These are phyloP conservation scores for Camelina sativa DNA, from an alignment of 345 rosid genomes.

Conservation along the genomic window DNA sequence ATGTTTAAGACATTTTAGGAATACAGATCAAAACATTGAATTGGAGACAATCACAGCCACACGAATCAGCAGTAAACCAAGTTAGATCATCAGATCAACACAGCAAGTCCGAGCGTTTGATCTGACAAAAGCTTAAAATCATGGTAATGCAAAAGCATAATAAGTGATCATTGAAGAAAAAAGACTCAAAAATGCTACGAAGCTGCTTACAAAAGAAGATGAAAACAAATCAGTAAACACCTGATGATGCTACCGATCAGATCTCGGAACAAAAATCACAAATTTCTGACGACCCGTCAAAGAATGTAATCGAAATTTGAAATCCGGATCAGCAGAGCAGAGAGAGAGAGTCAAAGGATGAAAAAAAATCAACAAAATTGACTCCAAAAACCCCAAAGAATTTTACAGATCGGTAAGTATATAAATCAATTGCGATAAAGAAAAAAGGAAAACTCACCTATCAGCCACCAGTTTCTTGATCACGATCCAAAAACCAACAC, in stretches of 20 bases:
- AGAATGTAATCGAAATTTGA: conserved; percentile 15
- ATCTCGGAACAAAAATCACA: conserved; percentile 20
- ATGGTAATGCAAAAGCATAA: conserved; percentile 11
- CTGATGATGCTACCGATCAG: conserved; percentile 1
- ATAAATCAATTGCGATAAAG: not conserved
- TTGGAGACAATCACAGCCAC: not conserved
- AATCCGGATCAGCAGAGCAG: conserved; percentile 34
- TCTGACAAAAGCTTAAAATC: not conserved
- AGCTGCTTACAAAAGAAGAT: conserved; percentile 21
- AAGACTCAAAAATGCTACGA: conserved; percentile 28
- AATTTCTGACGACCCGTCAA: conserved; percentile 16
- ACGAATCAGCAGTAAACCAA: conserved; percentile 11
- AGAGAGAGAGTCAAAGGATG: not conserved
- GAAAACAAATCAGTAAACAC: not conserved
- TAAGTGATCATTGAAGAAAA: conserved; percentile 12
- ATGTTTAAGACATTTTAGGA: not conserved
- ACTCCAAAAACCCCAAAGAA: conserved; percentile 1
- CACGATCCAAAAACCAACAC: conserved; percentile 31
- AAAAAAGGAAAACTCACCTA: conserved; percentile 18
- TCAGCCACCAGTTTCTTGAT: conserved; percentile 34
- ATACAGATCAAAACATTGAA: too few species aligned
- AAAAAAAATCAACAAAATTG: not conserved
- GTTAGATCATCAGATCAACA: conserved; percentile 29
- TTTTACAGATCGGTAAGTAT: conserved; percentile 25
- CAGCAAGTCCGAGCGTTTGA: conserved; percentile 4